phyloP scores from a whole-genome alignment of 306 rosid species.

The Rosa lucieae region DNA sequence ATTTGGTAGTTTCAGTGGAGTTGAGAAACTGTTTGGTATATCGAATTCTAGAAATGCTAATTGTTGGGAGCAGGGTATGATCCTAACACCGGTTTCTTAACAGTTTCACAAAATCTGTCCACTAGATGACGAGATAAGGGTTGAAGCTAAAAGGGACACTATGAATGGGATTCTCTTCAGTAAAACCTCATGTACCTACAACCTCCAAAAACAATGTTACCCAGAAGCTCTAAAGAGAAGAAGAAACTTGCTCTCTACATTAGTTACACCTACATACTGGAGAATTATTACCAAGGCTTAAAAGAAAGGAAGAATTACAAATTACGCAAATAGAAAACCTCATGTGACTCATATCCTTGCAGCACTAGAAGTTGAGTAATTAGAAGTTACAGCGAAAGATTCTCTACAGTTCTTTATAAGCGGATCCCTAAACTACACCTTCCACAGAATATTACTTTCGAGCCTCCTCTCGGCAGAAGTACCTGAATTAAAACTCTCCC shows the following conservation, averaged over 20 bases:
- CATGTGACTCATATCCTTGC: not conserved
- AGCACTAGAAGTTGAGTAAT: not conserved
- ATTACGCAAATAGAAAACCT: not conserved
- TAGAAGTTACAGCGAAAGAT: not conserved
- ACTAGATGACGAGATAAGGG: not conserved
- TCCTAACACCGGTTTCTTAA: not conserved
- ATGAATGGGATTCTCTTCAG: not conserved
- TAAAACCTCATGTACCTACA: not conserved
- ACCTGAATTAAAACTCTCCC: not conserved
- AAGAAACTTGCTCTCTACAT: not conserved
- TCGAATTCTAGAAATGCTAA: too few relatives aligned
- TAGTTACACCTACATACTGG: not conserved
- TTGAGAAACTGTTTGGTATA: too few relatives aligned
- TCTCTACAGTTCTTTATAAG: not conserved
- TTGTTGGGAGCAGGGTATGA: too few relatives aligned
- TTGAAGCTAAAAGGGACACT: not conserved
- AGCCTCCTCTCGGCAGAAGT: conserved; percentile 6
- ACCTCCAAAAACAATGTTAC: not conserved
- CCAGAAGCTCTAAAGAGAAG: not conserved
- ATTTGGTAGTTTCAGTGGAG: not conserved
- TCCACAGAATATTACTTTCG: conserved; percentile 20
- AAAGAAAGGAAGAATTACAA: too few relatives aligned
- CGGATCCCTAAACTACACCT: not conserved
- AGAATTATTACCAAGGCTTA: too few relatives aligned
- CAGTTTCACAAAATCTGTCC: not conserved